Evolutionary conservation across 805 yeast species (phyloP), one percentile per base, ranked within the genome.

Genomic region (Hermanozyma aechmeae): DNA sequence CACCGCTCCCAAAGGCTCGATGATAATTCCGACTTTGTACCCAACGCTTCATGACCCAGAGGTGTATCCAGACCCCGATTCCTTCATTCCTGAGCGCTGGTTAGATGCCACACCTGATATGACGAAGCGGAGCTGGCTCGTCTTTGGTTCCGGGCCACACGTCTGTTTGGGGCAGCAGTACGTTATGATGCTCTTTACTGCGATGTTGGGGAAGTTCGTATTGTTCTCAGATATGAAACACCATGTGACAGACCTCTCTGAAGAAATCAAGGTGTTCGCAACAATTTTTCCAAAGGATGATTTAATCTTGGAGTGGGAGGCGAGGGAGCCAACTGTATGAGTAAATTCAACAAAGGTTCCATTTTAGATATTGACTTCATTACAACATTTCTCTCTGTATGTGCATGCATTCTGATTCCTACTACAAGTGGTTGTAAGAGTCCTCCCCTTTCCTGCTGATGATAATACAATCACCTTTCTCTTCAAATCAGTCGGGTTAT

Each of bases 241-340:
- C 56, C 70, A 76, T 40, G 75, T 79, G 26, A 92, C 98, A 15
- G 80, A 78, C 24, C 64, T 79, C 43, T 77, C 89, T 43, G 98
- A 92, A 63, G 78, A 85, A 50, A 86, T 92, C 50, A 83, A 85
- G 51, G 97, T 92, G 23, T 92, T 92, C 54, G 98, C 98, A 16
- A 92, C 98, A 13, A 86, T 92, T 52, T 92, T 92, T 81, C 98
- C 98, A 16, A 76, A 84, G 56, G 98, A 92, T 60, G 96, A 92
- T 55, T 75, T 94, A 51, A 73, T 83, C 40, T 61, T 92, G 53
- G 65, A 76, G 44, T 89, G 87, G 66, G 66, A 63, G 27, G 62
- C 51, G 43, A 75, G 92, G 61, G 81, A 81, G 40, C 76, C 79
- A 4, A n/a, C n/a, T n/a, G n/a, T n/a, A n/a, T n/a, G n/a, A n/a